Evolutionary conservation across 306 rosid species (phyloP), one percentile per base, ranked within the genome.

Genomic region (Mucuna pruriens): DNA sequence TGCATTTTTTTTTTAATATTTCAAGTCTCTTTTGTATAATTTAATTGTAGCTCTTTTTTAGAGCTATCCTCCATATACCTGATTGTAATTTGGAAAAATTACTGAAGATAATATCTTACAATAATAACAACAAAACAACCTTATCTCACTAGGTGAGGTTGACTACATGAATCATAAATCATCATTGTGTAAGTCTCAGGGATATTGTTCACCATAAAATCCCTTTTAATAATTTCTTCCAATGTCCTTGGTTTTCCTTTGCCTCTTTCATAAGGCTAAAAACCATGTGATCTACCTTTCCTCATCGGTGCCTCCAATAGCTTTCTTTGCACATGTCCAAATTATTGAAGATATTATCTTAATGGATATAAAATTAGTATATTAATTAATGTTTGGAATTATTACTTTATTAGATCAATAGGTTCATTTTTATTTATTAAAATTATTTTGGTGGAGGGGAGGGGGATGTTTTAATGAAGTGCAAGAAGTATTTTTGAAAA

Each of bases 361-460:
- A 20, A 40, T 22, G 55, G 36, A 13, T 22, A 68, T 16, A 68
- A 68, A 40, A 5, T 69, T 1, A 23, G 29, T 22, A 20, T 45
- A 42, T 42, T 46, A 71, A 0, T 49, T 71, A 25, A 29, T 46
- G 58, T 23, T 46, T 71, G 26, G 12, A 62, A 31, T 31, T 62
- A 7, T 62, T 16, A 33, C 39, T 31, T 61, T 29, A 5, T 26
- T 60, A 33, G 42, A 73, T 52, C 34, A 7, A 19, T 54, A 20
- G 33, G 51, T 20, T 73, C 36, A 6, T 71, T 26, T 70, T 52
- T 52, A 12, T 54, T 9, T 10, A 19, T 61, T 29, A n/a, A 76
- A 19, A 62, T 6, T 29, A 44, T 76, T 61, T 76, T 62, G 61
- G 46, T 76, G 42, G 58, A 40, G 42, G 71, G 46, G 8, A 5